These are phyloP conservation scores for Neolentinus lepideus DNA, from an alignment of 1,284 basidiomycete species.

Conservation along the genomic window DNA sequence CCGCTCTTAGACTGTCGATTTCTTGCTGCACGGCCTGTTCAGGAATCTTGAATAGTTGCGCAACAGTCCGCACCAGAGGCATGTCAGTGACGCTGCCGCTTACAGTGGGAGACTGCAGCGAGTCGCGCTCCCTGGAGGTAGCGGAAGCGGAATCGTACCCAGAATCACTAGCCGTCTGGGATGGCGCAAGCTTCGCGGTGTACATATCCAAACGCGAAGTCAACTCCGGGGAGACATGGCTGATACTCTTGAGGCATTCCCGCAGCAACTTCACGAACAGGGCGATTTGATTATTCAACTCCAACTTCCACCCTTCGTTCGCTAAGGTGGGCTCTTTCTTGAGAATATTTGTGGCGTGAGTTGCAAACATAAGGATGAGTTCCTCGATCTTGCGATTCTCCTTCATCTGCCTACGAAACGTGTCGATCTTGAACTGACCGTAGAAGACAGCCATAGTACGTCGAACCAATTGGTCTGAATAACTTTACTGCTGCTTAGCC, in stretches of 20 bases:
- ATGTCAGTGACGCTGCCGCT: slow-evolving; percentile 60
- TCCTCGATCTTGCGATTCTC: slow-evolving; percentile 97
- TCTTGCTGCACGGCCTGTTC: slow-evolving; percentile 67
- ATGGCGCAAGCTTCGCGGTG: slow-evolving; percentile 68
- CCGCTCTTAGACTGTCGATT: slow-evolving; percentile 58
- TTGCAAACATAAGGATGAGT: slow-evolving; percentile 92
- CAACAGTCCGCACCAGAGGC: slow-evolving; percentile 68
- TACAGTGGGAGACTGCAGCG: slow-evolving; percentile 32
- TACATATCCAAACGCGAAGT: slow-evolving; percentile 78
- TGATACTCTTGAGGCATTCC: slow-evolving; percentile 68
- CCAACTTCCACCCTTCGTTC: slow-evolving; percentile 86
- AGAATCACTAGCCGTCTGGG: slow-evolving; percentile 45
- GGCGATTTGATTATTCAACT: slow-evolving; percentile 87
- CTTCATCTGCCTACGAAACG: slow-evolving; percentile 85
- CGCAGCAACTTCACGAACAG: slow-evolving; percentile 82
- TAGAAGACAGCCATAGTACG: slow-evolving; percentile 89
- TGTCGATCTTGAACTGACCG: slow-evolving; percentile 78
- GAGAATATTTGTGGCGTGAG: slow-evolving; percentile 78
- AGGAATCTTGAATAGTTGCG: slow-evolving; percentile 69
- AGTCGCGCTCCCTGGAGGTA: slow-evolving; percentile 45
- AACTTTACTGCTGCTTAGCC: slow-evolving; percentile 38
- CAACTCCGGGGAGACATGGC: slow-evolving; percentile 80
- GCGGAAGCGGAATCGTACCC: slow-evolving; percentile 60
- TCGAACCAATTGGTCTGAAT: slow-evolving; percentile 81
- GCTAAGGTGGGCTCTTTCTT: slow-evolving; percentile 76